Conservation (phyloP, 129 eudicot genomes). For the Flaveria brownii region DNA sequence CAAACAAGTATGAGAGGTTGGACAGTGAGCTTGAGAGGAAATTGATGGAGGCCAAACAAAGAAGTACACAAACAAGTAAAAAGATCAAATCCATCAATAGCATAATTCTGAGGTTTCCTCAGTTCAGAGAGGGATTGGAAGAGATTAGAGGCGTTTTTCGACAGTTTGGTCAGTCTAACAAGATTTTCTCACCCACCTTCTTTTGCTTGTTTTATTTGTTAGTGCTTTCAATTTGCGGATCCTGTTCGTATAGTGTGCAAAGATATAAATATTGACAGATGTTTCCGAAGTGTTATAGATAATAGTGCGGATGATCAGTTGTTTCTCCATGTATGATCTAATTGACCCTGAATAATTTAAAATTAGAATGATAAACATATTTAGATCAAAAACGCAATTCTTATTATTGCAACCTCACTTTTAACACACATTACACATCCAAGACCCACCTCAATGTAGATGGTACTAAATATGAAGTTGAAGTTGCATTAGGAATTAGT, state of each 20-base stretch:
- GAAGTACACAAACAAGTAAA: conserved; percentile 26
- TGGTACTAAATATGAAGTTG: no score
- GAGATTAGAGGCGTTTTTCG: conserved; percentile 58
- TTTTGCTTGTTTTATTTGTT: conserved; percentile 9
- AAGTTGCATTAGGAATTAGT: not conserved
- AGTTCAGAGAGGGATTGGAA: conserved; percentile 50
- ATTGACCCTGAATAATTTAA: not conserved
- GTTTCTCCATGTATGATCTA: not conserved
- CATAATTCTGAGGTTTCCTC: conserved; percentile 71
- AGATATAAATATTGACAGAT: no score
- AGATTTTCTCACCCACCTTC: not conserved
- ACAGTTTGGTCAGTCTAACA: conserved; percentile 57
- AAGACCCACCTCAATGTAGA: no score
- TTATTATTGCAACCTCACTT: no score
- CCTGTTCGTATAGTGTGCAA: not conserved
- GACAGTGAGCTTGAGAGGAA: conserved; percentile 58
- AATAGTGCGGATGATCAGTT: not conserved
- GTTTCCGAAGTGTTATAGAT: not conserved
- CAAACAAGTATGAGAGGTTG: conserved; percentile 50
- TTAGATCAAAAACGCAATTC: not conserved
- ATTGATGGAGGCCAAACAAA: conserved; percentile 55
- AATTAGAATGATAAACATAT: not conserved
- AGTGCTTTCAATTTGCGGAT: not conserved
- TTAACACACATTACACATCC: no score
- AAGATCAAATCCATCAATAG: conserved; percentile 57